A percentile compares a stretch with the other conserved stretches of the same genome.
These are phyloP conservation scores for Coleophoma cylindrospora DNA, from an alignment of 2,329 filamentous ascomycete genomes.

Conservation along the genomic window DNA sequence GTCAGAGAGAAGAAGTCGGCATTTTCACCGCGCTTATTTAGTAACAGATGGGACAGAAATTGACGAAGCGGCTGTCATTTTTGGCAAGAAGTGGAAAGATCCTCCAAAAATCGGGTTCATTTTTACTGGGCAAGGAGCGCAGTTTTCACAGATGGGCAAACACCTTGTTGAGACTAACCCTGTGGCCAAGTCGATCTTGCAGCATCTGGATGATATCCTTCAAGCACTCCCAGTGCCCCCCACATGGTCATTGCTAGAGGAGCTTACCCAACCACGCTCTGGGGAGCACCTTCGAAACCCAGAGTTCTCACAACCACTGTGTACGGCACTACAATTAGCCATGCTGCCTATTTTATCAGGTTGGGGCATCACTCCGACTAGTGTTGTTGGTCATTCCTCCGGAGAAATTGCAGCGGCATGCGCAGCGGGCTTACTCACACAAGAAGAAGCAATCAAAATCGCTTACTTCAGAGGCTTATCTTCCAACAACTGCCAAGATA, in stretches of 20 bases:
- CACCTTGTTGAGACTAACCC: conserved; percentile 11
- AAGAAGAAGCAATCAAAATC: conserved; percentile 3
- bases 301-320: conserved; percentile 7
- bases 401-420: conserved; percentile 30
- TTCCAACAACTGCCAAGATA: neutral
- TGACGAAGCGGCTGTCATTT: neutral
- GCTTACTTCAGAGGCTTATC: conserved; percentile 7
- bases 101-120: conserved; percentile 15
- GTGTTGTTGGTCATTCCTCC: conserved; percentile 20
- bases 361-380: conserved; percentile 8
- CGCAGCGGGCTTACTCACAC: conserved; percentile 13
- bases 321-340: conserved; percentile 15
- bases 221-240: conserved; percentile 3
- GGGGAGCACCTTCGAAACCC: neutral
- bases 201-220: conserved; percentile 6
- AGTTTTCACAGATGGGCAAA: conserved; percentile 22
- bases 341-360: conserved; percentile 11
- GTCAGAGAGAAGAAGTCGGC: conserved; percentile 11
- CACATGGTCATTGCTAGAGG: conserved; percentile 1
- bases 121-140: conserved; percentile 27
- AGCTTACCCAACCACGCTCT: neutral
- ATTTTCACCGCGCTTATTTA: conserved; percentile 14
- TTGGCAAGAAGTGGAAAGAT: neutral
- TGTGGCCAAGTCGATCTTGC: neutral
- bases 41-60: conserved; percentile 1